Evolutionary conservation across 352 stramenopile species (phyloP).

Genomic region (Globisporangium okanoganense): DNA sequence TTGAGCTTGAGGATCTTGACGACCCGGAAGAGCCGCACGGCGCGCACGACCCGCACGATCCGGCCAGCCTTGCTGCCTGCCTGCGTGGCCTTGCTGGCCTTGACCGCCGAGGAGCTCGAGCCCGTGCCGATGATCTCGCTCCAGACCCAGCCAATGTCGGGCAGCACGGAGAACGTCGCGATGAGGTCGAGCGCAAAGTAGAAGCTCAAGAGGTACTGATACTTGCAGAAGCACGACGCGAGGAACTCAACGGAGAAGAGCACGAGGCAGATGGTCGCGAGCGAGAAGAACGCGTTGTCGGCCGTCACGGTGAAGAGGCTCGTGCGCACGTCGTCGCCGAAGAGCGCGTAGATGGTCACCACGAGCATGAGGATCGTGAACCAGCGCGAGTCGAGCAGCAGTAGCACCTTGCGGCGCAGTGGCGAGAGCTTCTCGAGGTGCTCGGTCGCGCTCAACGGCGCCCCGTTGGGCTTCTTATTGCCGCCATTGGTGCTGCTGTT

Average conservation of each 20-base stretch:
- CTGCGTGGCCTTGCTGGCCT: conserved; percentile 64
- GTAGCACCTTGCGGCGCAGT: conserved; percentile 32
- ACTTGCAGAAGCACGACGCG: conserved; percentile 65
- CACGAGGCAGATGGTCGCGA: conserved; percentile 86
- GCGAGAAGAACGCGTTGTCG: conserved; percentile 81
- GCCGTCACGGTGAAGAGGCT: conserved; percentile 58
- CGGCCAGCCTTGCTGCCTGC: conserved; percentile 77
- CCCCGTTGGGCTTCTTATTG: neutral
- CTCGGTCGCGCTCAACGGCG: conserved; percentile 22
- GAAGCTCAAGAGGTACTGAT: conserved; percentile 86
- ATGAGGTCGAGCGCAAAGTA: conserved; percentile 90
- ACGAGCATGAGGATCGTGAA: conserved; percentile 86
- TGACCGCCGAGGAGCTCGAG: conserved; percentile 49
- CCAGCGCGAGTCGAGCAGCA: conserved; percentile 68
- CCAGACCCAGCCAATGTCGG: conserved; percentile 84
- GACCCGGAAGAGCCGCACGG: conserved; percentile 78
- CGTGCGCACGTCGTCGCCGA: conserved; percentile 89
- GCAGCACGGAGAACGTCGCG: conserved; percentile 77
- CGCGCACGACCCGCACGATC: conserved; percentile 82
- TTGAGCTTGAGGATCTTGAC: conserved; percentile 88
- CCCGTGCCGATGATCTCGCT: conserved; percentile 54
- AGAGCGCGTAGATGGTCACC: conserved; percentile 91
- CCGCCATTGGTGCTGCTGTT: too few species aligned
- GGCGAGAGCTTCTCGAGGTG: conserved; percentile 39
- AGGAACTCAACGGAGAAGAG: conserved; percentile 90